These are phyloP conservation scores for Cladophialophora psammophila DNA, from an alignment of 2,329 filamentous ascomycete species.

Conservation along the genomic window DNA sequence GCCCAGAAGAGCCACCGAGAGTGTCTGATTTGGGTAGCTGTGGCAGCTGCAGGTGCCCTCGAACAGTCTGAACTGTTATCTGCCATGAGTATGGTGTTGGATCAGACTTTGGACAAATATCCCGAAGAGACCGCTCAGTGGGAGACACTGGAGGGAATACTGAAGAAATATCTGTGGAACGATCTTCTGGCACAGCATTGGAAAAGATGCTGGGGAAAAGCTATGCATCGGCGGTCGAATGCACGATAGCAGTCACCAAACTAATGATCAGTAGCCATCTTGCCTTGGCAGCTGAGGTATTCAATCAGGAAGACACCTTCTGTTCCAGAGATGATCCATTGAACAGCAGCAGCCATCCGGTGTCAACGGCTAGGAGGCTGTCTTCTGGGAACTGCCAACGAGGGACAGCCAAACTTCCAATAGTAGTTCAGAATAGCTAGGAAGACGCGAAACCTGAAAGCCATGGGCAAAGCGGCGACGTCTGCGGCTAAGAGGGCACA, in stretches of 20 bases:
- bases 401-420: not conserved
- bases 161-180: conserved; percentile 32
- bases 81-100: conserved; percentile 22
- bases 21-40: conserved; percentile 32
- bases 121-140: conserved; percentile 27
- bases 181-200: conserved; percentile 25
- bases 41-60: conserved; percentile 26
- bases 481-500: not conserved
- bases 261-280: conserved; percentile 5
- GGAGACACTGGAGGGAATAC: conserved; percentile 27
- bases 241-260: conserved; percentile 10
- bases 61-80: conserved; percentile 22
- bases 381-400: not conserved
- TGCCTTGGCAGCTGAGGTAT: not conserved
- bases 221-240: conserved; percentile 19
- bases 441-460: not conserved
- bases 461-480: not conserved
- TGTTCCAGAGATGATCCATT: not conserved
- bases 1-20: conserved; percentile 21
- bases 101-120: conserved; percentile 29
- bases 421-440: not conserved
- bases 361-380: not conserved
- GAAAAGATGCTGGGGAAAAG: conserved; percentile 28
- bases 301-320: not conserved
- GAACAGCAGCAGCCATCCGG: not conserved